phyloP scores from a whole-genome alignment of 2,329 filamentous ascomycete species.

The Cytospora schulzeri region DNA sequence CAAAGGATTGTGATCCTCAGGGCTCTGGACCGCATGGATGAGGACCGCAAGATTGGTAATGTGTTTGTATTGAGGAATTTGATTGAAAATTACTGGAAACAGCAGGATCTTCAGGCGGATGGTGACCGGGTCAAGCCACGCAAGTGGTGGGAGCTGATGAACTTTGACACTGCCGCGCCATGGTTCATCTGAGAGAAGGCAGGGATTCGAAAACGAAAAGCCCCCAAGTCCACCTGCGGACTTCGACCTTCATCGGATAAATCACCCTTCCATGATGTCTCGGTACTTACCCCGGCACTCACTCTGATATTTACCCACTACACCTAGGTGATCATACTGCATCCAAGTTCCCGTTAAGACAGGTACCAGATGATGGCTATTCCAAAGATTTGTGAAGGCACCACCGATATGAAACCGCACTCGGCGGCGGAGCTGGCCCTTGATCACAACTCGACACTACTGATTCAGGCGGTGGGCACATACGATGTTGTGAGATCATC shows the following conservation, averaged over 20 bases:
- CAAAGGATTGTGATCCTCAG: conserved; percentile 44
- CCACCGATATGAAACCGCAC: not conserved
- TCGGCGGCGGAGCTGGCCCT: not conserved
- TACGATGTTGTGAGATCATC: not conserved
- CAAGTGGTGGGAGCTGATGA: conserved; percentile 45
- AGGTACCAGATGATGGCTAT: not conserved
- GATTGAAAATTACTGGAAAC: conserved; percentile 50
- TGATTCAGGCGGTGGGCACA: not conserved
- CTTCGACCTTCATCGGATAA: not conserved
- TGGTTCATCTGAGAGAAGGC: conserved; percentile 40
- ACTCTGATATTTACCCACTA: not conserved
- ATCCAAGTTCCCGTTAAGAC: no score
- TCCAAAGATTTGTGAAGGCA: not conserved
- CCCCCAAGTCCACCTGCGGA: not conserved
- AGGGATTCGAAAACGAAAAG: not conserved
- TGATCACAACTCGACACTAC: not conserved
- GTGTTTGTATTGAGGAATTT: conserved; percentile 46
- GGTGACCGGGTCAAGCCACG: conserved; percentile 32
- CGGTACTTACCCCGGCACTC: not conserved
- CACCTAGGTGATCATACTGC: not conserved
- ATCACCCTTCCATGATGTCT: not conserved
- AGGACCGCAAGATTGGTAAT: conserved; percentile 48
- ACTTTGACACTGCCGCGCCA: conserved; percentile 37
- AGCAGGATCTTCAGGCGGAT: conserved; percentile 44
- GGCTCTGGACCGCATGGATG: conserved; percentile 46